Conservation (phyloP, 371 early-diverging fungal species). For the Thermomucor indicae-seudaticae region DNA sequence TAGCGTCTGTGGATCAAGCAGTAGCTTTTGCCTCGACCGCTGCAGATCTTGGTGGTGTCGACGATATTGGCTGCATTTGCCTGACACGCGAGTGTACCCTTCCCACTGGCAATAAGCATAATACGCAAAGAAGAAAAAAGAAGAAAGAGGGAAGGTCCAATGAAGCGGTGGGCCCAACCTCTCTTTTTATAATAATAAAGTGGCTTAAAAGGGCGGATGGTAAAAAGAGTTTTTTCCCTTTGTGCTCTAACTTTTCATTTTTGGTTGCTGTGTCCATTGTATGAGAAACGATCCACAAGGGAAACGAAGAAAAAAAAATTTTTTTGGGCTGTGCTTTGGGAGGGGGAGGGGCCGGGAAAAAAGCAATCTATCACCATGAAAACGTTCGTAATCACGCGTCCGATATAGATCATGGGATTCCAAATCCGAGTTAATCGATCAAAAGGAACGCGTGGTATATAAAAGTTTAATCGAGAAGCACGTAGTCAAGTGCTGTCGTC, state of each 20-base stretch:
- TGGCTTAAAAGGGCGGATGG: too few relatives aligned
- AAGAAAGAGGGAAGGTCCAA: background rate
- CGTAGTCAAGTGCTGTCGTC: too few relatives aligned
- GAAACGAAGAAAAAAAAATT: background rate
- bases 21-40: slow-evolving; percentile 27
- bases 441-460: too few relatives aligned
- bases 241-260: background rate
- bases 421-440: too few relatives aligned
- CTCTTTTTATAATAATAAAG: background rate
- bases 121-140: background rate
- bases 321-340: too few relatives aligned
- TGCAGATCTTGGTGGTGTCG: slow-evolving; percentile 5
- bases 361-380: too few relatives aligned
- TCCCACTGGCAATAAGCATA: background rate
- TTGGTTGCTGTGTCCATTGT: background rate
- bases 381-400: too few relatives aligned
- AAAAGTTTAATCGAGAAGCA: too few relatives aligned
- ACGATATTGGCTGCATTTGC: background rate
- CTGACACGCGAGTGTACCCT: background rate
- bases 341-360: background rate
- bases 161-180: background rate
- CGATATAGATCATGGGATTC: too few relatives aligned
- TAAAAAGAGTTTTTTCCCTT: background rate
- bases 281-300: slow-evolving; percentile 1
- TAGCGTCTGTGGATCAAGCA: slow-evolving; percentile 34